Conservation (phyloP, 257 asterid genomes). For the Ballota nigra region DNA sequence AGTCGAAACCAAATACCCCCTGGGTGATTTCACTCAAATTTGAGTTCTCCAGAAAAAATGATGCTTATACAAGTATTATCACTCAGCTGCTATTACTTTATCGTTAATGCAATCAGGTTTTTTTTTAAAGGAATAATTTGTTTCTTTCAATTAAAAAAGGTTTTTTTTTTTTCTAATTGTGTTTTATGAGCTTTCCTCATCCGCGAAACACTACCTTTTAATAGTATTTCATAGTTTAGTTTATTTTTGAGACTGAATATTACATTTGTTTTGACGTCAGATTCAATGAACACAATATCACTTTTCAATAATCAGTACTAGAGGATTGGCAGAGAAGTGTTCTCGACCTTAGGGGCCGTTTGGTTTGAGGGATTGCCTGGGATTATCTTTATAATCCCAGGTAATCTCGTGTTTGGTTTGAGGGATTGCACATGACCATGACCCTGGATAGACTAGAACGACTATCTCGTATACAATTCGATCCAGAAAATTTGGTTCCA, state of each 20-base stretch:
- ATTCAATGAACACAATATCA: background rate
- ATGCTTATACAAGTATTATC: background rate
- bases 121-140: background rate
- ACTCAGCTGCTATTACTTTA: background rate
- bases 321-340: slow-evolving; percentile 2
- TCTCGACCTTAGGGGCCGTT: too few relatives aligned
- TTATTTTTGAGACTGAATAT: background rate
- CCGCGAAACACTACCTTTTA: background rate
- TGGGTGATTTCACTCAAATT: background rate
- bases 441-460: too few relatives aligned
- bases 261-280: background rate
- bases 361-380: too few relatives aligned
- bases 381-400: too few relatives aligned
- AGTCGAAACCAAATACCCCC: too few relatives aligned
- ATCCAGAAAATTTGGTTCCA: too few relatives aligned
- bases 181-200: slow-evolving; percentile 7
- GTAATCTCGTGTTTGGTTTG: too few relatives aligned
- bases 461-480: too few relatives aligned
- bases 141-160: background rate
- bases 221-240: background rate
- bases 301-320: slow-evolving; percentile 3
- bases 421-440: too few relatives aligned
- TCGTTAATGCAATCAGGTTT: background rate
- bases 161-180: background rate
- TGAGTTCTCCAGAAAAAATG: background rate